A percentile compares a stretch with the other conserved stretches of the same genome.
Conservation (phyloP, 176 grass and related monocot species). For the Elymus sibiricus region DNA sequence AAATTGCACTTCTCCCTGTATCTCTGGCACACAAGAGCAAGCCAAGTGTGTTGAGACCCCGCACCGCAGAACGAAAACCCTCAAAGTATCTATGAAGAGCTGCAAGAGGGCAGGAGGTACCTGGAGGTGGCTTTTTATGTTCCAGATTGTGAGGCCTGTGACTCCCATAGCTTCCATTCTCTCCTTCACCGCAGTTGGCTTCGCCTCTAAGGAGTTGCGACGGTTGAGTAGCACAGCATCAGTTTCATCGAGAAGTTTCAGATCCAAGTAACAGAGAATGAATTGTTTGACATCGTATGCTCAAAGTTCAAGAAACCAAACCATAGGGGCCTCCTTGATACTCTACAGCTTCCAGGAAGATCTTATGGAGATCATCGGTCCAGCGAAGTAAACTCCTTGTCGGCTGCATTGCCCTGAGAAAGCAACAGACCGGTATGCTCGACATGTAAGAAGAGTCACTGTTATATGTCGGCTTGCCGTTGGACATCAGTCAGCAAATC, state of each 20-base stretch:
- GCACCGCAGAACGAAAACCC: not conserved
- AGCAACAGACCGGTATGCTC: not conserved
- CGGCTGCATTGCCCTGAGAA: slow-evolving; percentile 30
- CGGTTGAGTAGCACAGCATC: not conserved
- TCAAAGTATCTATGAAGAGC: not conserved
- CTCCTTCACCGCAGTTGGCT: slow-evolving; percentile 39
- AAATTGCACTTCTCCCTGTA: slow-evolving; percentile 30
- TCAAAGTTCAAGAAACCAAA: slow-evolving; percentile 25
- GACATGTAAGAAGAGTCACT: slow-evolving; percentile 28
- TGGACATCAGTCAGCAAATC: slow-evolving; percentile 35
- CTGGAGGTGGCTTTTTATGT: slow-evolving; percentile 56
- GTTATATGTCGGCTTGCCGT: not conserved
- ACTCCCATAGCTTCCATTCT: slow-evolving; percentile 48
- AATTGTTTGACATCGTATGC: not conserved
- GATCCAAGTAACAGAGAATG: not conserved
- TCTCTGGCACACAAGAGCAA: slow-evolving; percentile 6
- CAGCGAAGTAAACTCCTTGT: slow-evolving; percentile 22
- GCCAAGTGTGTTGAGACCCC: not conserved
- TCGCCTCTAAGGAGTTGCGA: slow-evolving; percentile 38
- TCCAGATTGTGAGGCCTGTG: slow-evolving; percentile 18
- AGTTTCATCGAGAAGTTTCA: not conserved
- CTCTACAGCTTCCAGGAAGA: slow-evolving; percentile 39
- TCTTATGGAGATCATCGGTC: slow-evolving; percentile 39
- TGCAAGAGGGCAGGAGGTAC: slow-evolving; percentile 9
- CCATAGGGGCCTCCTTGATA: slow-evolving; percentile 45